Evolutionary conservation across 495 filamentous ascomycete genomes (phyloP).

Genomic region (Tuber microsphaerosporum): DNA sequence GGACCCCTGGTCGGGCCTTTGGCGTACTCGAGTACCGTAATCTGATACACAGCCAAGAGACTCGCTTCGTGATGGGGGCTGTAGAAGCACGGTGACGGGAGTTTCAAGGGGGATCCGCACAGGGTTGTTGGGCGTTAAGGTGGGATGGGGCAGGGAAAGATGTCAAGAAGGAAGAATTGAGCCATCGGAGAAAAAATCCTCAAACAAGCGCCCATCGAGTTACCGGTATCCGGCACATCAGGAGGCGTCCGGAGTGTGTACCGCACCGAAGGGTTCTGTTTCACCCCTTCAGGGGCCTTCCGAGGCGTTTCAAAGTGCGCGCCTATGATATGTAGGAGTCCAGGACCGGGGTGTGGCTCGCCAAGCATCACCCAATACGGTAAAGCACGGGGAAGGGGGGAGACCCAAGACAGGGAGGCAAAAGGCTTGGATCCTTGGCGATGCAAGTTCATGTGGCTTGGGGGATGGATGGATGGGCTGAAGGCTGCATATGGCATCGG

Average conservation of each 20-base stretch:
- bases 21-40: too few relatives aligned
- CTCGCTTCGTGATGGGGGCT: background rate
- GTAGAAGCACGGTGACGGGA: background rate
- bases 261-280: background rate
- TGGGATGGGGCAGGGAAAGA: background rate
- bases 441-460: background rate
- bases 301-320: background rate
- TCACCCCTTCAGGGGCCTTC: background rate
- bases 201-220: background rate
- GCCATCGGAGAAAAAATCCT: background rate
- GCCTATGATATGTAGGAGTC: background rate
- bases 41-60: background rate
- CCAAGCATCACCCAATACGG: background rate
- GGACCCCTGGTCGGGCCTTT: background rate
- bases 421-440: background rate
- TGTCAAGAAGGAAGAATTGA: background rate
- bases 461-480: background rate
- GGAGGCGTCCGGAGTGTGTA: background rate
- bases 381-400: background rate
- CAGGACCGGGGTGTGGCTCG: background rate
- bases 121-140: slow-evolving; percentile 2
- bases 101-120: slow-evolving; percentile 6
- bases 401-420: background rate
- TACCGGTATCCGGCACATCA: background rate
- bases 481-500: background rate